A percentile compares a stretch with the other conserved stretches of the same genome.
Evolutionary conservation across 805 yeast species (phyloP).

Genomic region (Saitoella complicata): DNA sequence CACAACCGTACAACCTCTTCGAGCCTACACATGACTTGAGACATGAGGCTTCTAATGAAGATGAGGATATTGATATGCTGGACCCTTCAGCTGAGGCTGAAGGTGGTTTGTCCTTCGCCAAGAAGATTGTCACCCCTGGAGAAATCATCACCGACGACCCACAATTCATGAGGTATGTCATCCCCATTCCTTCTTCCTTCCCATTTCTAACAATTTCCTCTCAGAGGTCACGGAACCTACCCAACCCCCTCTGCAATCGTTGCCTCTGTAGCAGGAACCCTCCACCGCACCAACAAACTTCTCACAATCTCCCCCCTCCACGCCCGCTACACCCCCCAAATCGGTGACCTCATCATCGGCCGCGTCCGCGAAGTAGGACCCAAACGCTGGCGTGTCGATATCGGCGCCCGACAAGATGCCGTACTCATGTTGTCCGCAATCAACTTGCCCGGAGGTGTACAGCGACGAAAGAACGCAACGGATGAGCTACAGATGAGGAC

Average conservation of each 20-base stretch:
- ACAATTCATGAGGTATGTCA: slow-evolving; percentile 1
- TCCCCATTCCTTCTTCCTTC: neutral
- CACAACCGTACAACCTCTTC: no score
- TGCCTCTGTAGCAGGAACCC: slow-evolving; percentile 85
- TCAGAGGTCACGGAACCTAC: slow-evolving; percentile 91
- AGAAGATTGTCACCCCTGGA: slow-evolving; percentile 1
- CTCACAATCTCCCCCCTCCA: slow-evolving; percentile 72
- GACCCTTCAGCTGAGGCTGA: no score
- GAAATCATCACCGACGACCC: slow-evolving; percentile 2
- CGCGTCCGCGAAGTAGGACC: slow-evolving; percentile 87
- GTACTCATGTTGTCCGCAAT: slow-evolving; percentile 86
- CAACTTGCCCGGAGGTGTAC: slow-evolving; percentile 90
- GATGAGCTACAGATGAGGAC: slow-evolving; percentile 95
- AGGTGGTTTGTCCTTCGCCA: no score
- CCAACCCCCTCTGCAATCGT: slow-evolving; percentile 49
- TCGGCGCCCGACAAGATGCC: slow-evolving; percentile 90
- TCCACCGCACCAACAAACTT: slow-evolving; percentile 70
- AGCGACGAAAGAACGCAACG: slow-evolving; percentile 82
- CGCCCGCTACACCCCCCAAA: slow-evolving; percentile 79
- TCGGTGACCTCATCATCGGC: slow-evolving; percentile 93
- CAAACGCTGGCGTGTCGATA: slow-evolving; percentile 91
- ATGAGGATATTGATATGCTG: no score
- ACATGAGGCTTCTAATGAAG: no score
- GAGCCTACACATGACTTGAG: no score
- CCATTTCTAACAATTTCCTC: neutral